Evolutionary conservation across 164 flowering plant genomes (phyloP), one percentile per base, ranked within the genome.

Genomic region (Echeveria elegans): DNA sequence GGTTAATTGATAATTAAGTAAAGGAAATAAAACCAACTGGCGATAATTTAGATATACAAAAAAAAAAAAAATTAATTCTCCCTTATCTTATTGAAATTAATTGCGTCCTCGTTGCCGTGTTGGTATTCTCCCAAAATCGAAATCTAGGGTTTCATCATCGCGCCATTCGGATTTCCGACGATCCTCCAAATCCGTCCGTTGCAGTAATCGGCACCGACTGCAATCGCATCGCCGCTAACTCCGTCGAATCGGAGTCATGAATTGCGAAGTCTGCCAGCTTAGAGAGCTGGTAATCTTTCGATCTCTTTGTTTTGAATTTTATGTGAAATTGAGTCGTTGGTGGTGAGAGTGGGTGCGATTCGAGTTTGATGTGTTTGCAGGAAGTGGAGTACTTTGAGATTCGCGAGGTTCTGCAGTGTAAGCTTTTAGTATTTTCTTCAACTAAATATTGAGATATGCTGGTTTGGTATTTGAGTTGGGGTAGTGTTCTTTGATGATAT

Each of bases 351-450:
- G 7, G 3, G 7, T 43, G 26, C 0, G 1, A 21, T 30, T 47
- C 47, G 30, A 15, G n/a, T 12, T 70, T 41, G 59, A 29, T 14
- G 6, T 66, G 58, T 66, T 64, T 75, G 63, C 66, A 94, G 99
- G 97, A 91, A 63, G 92, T 91, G 71, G 99, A 91, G 80, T 83
- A 80, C 73, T 88, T 84, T 65, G 86, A 94, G 83, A 86, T 94
- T 52, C 87, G 92, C 19, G 99, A 94, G 80, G 92, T 91, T 65
- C 80, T 94, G 16, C 86, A 92, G 68, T 89, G 99, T 94, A 77
- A 83, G 97, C 56, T 30, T 56, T 47, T 36, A 1, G 15, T 43
- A 18, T 48, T 50, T 29, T 7, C 0, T 41, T 70, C 23, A 29
- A 56, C 30, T 29, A 26, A 19, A 28, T 28, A 26, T 56, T 14